Base-by-base conservation (phyloP, 139 green algal genomes). In the Chlorella sp. region DNA sequence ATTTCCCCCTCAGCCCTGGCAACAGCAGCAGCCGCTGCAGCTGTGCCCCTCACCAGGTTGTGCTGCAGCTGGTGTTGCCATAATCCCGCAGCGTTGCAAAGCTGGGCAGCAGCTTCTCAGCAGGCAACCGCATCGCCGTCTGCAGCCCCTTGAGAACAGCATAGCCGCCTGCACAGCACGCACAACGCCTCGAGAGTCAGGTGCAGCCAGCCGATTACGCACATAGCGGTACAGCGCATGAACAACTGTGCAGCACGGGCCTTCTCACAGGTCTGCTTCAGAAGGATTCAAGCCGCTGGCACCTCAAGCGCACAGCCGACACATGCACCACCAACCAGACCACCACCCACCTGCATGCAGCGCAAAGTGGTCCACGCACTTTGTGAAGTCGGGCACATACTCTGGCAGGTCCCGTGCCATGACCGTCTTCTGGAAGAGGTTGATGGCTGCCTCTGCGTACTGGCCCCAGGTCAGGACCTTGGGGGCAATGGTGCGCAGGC, bases 61-160 rank as follows among this genome's bases (percentile, higher is more conserved):
- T n/a, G n/a, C n/a, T n/a, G n/a, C n/a, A 72, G 42, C 67, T 69
- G 23, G 83, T 88, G 77, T 88, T 88, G 78, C 83, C 84, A 60
- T 85, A 85, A 49, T 84, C 82, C 4, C 73, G 31, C 64, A 89
- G 78, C 20, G 51, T 34, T 2, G 84, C 84, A 69, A 85, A 89
- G 74, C 69, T 82, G 30, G 80, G 78, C 23, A 89, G 68, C 80
- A 89, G 82, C 31, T 49, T 51, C 24, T 75, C 51, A 5, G 64
- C 31, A 3, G 84, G 80, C 71, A 89, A 78, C 33, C 55, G 69
- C 49, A 89, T 77, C 26, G 67, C 78, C 65, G 79, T 65, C 74
- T 86, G 80, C 49, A 89, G 79, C 1, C 80, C 84, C 72, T 89
- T 89, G 27, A 89, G 74, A 71, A 89, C 84, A n/a, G 84, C 84